A percentile compares a stretch with the other conserved stretches of the same genome.
Evolutionary conservation across 2,329 filamentous ascomycete genomes (phyloP).

Genomic region (Xylaria sp.): DNA sequence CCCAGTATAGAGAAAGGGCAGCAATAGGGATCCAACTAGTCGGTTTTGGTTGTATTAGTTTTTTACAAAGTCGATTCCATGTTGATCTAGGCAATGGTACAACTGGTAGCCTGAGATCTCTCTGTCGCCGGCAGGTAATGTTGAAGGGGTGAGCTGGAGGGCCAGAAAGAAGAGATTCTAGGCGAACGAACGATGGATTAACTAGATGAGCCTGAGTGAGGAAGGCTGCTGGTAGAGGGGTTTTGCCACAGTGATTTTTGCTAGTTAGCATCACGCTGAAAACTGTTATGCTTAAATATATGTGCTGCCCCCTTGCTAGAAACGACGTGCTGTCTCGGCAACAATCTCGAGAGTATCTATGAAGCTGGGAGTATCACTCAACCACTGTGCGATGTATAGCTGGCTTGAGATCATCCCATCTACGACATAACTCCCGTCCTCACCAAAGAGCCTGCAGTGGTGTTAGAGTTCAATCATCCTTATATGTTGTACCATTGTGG

Average conservation of each 20-base stretch:
- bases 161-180: slow-evolving; percentile 72
- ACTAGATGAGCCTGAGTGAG: slow-evolving; percentile 68
- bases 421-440: slow-evolving; percentile 23
- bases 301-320: slow-evolving; percentile 72
- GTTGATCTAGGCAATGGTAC: slow-evolving; percentile 46
- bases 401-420: slow-evolving; percentile 45
- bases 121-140: slow-evolving; percentile 49
- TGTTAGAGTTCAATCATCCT: slow-evolving; percentile 27
- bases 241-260: slow-evolving; percentile 66
- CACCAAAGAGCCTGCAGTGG: slow-evolving; percentile 36
- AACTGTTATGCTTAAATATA: slow-evolving; percentile 63
- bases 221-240: slow-evolving; percentile 66
- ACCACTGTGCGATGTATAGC: slow-evolving; percentile 61
- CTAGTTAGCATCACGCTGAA: slow-evolving; percentile 68
- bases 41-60: slow-evolving; percentile 55
- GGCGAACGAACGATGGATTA: slow-evolving; percentile 68
- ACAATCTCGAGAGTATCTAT: slow-evolving; percentile 65
- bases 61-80: slow-evolving; percentile 46
- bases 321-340: slow-evolving; percentile 63
- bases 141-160: slow-evolving; percentile 65
- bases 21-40: slow-evolving; percentile 56
- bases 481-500: neutral
- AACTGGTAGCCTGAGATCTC: slow-evolving; percentile 45
- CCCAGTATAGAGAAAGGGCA: slow-evolving; percentile 50
- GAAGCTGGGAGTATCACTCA: slow-evolving; percentile 63